Conservation (phyloP, 441 rosid genomes). For the Eruca vesicaria region DNA sequence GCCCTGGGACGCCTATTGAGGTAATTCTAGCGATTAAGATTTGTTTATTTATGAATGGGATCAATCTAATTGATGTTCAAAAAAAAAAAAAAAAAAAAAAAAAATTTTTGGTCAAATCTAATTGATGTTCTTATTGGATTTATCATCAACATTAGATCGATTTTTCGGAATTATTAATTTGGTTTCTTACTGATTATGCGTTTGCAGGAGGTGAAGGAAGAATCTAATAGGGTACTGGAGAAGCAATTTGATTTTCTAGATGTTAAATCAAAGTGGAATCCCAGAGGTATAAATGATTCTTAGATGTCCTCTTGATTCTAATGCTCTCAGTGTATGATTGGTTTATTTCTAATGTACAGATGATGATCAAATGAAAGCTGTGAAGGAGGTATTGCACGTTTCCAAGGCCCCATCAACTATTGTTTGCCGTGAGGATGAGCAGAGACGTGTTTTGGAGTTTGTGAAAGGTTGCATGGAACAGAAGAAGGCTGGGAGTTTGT, state of each 20-base stretch:
- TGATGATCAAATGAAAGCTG: slow-evolving; percentile 48
- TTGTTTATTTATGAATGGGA: background rate
- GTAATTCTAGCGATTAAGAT: background rate
- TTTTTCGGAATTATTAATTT: background rate
- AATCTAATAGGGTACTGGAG: background rate
- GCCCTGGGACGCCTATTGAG: background rate
- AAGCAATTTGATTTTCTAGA: background rate
- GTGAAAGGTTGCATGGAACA: slow-evolving; percentile 49
- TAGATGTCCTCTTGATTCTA: background rate
- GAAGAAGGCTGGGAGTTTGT: slow-evolving; percentile 66
- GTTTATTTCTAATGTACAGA: slow-evolving; percentile 34
- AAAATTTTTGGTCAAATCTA: no score
- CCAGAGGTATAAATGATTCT: slow-evolving; percentile 44
- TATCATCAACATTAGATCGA: background rate
- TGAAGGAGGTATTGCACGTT: slow-evolving; percentile 59
- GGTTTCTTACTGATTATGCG: background rate
- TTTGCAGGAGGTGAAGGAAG: slow-evolving; percentile 40
- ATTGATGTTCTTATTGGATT: background rate
- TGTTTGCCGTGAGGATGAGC: slow-evolving; percentile 68
- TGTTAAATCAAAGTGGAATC: slow-evolving; percentile 45
- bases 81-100: no score
- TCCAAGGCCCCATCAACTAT: slow-evolving; percentile 49
- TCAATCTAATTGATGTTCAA: background rate
- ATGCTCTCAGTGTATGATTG: background rate
- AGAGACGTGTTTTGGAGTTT: slow-evolving; percentile 52